Percentiles rank a stretch among this genome's conserved stretches.
These are phyloP conservation scores for Pyrenula massariospora DNA, from an alignment of 495 filamentous ascomycete genomes.

Conservation along the genomic window DNA sequence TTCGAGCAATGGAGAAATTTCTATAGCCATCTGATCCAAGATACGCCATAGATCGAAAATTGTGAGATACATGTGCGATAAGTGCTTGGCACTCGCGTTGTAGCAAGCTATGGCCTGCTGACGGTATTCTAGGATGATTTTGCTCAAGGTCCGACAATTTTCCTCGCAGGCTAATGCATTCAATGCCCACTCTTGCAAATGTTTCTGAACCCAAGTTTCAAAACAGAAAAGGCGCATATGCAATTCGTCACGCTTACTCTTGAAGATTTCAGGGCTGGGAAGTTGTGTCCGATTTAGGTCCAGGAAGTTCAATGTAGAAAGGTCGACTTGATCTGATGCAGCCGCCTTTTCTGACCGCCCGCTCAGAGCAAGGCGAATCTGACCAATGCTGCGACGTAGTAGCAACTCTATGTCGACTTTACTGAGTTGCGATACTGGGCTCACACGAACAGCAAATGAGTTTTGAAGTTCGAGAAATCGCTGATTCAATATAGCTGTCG, in stretches of 20 bases:
- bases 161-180: conserved; percentile 9
- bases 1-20: conserved; percentile 23
- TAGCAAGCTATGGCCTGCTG: conserved; percentile 20
- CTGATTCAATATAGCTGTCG: conserved; percentile 1
- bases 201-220: conserved; percentile 30
- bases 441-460: neutral
- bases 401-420: no score
- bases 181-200: conserved; percentile 25
- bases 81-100: conserved; percentile 29
- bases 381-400: no score
- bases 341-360: no score
- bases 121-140: conserved; percentile 21
- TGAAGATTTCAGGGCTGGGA: no score
- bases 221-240: no score
- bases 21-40: conserved; percentile 37
- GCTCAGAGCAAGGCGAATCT: no score
- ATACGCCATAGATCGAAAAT: conserved; percentile 54
- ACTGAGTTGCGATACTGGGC: no score
- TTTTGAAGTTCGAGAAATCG: conserved; percentile 1
- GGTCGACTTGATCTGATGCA: no score
- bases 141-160: conserved; percentile 15
- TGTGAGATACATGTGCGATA: conserved; percentile 49
- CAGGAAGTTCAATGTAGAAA: no score
- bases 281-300: no score
- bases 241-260: no score